A percentile compares a stretch with the other conserved stretches of the same genome.
These are phyloP conservation scores for Camellia sinensis DNA, from an alignment of 148 eudicot genomes.

Conservation along the genomic window DNA sequence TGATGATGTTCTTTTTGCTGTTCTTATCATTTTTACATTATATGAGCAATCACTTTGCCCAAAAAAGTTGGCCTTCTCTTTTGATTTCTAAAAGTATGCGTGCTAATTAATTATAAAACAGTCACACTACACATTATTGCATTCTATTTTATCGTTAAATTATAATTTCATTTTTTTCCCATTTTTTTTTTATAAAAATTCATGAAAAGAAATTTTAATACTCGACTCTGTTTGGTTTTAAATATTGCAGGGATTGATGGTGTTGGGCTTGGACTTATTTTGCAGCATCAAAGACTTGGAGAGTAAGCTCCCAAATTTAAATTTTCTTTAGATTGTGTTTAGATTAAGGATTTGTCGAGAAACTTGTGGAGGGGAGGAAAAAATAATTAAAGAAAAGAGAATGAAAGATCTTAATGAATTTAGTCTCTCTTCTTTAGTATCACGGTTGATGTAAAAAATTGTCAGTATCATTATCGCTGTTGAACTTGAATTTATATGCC, in stretches of 20 bases:
- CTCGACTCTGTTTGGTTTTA: neutral
- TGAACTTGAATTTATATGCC: neutral
- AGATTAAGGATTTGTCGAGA: too few species aligned
- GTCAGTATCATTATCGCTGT: too few species aligned
- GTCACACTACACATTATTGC: too few species aligned
- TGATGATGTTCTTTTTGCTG: neutral
- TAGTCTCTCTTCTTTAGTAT: neutral
- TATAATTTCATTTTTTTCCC: neutral
- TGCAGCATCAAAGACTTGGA: constrained; percentile 48
- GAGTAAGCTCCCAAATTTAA: constrained; percentile 33
- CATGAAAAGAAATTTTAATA: neutral
- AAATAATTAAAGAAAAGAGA: too few species aligned
- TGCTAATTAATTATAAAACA: neutral
- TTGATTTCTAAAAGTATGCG: constrained; percentile 4
- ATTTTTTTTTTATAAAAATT: neutral
- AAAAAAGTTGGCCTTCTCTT: neutral
- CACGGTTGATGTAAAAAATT: too few species aligned
- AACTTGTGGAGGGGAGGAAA: too few species aligned
- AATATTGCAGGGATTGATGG: constrained; percentile 52
- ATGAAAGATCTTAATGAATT: too few species aligned
- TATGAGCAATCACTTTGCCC: constrained; percentile 1
- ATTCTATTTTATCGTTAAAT: neutral
- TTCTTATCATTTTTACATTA: neutral
- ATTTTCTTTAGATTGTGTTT: neutral
- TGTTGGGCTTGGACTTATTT: constrained; percentile 51